Percentiles rank a stretch among this genome's conserved stretches.
Evolutionary conservation across 768 basidiomycete genomes (phyloP).

Genomic region (Russula sp.): DNA sequence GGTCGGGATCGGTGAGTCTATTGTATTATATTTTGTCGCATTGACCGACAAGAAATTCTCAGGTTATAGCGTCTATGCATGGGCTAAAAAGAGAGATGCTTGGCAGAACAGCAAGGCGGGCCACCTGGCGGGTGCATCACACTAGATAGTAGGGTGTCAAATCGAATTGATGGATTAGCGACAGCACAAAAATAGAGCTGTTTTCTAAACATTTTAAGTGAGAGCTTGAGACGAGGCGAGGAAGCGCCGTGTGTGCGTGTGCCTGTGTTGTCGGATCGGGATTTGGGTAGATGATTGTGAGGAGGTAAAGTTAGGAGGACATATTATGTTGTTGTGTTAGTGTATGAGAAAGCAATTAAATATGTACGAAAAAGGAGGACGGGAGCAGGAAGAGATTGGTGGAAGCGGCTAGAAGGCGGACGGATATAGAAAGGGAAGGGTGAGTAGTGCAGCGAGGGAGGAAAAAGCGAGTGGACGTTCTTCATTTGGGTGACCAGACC

Average conservation of each 20-base stretch:
- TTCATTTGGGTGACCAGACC: slow-evolving; percentile 31
- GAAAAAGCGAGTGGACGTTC: slow-evolving; percentile 29
- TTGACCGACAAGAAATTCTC: slow-evolving; percentile 10
- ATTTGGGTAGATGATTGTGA: slow-evolving; percentile 19
- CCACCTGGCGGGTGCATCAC: slow-evolving; percentile 47
- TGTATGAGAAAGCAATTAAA: not conserved
- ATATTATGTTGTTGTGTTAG: not conserved
- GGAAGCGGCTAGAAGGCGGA: slow-evolving; percentile 25
- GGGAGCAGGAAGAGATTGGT: not conserved
- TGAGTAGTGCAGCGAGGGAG: slow-evolving; percentile 27
- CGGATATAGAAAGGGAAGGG: slow-evolving; percentile 27
- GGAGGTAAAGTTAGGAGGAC: not conserved
- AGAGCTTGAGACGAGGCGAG: not conserved
- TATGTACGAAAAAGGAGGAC: slow-evolving; percentile 14
- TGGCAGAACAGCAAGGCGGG: slow-evolving; percentile 75
- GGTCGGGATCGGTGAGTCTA: slow-evolving; percentile 61
- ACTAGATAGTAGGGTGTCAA: slow-evolving; percentile 18
- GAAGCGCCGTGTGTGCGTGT: slow-evolving; percentile 26
- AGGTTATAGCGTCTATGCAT: slow-evolving; percentile 78
- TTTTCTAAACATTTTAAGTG: not conserved
- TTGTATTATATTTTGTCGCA: not conserved
- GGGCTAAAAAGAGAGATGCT: slow-evolving; percentile 62
- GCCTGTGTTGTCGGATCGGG: slow-evolving; percentile 25
- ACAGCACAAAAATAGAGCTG: slow-evolving; percentile 9
- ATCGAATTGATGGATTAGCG: not conserved